These are phyloP conservation scores for Epichloe hybrida DNA, from an alignment of 2,329 filamentous ascomycete species.

Conservation along the genomic window DNA sequence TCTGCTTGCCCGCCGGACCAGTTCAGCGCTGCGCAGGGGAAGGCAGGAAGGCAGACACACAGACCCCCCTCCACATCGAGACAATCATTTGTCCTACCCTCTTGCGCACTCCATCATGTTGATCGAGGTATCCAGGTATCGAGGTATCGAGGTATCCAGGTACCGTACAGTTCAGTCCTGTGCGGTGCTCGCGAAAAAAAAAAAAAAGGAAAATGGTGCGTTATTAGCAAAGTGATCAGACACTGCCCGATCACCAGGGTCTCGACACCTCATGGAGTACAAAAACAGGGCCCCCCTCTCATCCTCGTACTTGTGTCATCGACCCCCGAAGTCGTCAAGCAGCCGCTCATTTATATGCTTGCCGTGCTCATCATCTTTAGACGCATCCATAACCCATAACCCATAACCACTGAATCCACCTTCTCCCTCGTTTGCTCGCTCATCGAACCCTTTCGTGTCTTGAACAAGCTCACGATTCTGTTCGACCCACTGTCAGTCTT, in stretches of 20 bases:
- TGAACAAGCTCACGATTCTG: background rate
- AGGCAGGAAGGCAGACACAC: slow-evolving; percentile 17
- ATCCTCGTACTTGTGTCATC: slow-evolving; percentile 10
- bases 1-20: slow-evolving; percentile 1
- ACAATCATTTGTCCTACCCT: slow-evolving; percentile 19
- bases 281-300: slow-evolving; percentile 18
- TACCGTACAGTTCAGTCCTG: slow-evolving; percentile 6
- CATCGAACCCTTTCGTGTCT: slow-evolving; percentile 3
- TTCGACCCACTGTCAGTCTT: background rate
- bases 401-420: slow-evolving; percentile 9
- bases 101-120: slow-evolving; percentile 15
- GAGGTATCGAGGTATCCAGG: slow-evolving; percentile 11
- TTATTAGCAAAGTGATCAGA: slow-evolving; percentile 14
- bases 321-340: slow-evolving; percentile 7
- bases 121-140: slow-evolving; percentile 9
- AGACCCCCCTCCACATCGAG: slow-evolving; percentile 19
- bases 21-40: background rate
- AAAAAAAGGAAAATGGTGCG: slow-evolving; percentile 16
- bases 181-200: slow-evolving; percentile 1
- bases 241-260: slow-evolving; percentile 11
- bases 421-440: slow-evolving; percentile 11
- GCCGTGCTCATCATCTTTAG: slow-evolving; percentile 11
- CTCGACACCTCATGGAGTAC: slow-evolving; percentile 16
- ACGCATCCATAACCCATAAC: slow-evolving; percentile 9
- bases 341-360: slow-evolving; percentile 10